phyloP scores from a whole-genome alignment of 2,329 filamentous ascomycete genomes.

The Mollisia scopiformis region DNA sequence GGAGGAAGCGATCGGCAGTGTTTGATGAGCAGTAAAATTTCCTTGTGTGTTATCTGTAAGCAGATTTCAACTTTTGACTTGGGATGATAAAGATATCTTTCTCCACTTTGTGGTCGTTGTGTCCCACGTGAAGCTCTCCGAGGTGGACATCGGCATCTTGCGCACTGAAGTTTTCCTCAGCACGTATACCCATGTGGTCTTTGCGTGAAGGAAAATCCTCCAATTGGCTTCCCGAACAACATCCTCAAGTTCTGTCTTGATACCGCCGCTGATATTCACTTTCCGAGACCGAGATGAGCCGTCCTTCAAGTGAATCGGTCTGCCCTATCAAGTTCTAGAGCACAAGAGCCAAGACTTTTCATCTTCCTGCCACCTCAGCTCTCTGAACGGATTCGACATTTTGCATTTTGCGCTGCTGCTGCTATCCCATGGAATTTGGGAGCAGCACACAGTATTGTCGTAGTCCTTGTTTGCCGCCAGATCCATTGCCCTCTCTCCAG shows the following conservation, averaged over 20 bases:
- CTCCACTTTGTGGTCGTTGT: not conserved
- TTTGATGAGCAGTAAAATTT: not conserved
- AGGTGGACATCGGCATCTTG: not conserved
- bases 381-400: not conserved
- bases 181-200: not conserved
- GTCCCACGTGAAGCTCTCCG: no score
- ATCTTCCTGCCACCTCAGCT: not conserved
- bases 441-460: conserved; percentile 8
- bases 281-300: not conserved
- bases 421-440: conserved; percentile 2
- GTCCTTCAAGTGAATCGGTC: not conserved
- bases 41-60: not conserved
- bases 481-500: conserved; percentile 10
- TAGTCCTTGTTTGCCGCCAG: conserved; percentile 3
- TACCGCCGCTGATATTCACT: not conserved
- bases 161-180: not conserved
- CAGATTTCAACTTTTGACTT: not conserved
- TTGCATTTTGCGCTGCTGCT: not conserved
- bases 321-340: not conserved
- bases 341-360: not conserved
- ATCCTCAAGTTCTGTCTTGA: not conserved
- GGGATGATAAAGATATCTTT: not conserved
- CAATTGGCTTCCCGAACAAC: not conserved
- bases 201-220: not conserved
- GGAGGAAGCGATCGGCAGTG: not conserved